Evolutionary conservation across 2,329 filamentous ascomycete species (phyloP).

Genomic region (Ophiostoma sp.): DNA sequence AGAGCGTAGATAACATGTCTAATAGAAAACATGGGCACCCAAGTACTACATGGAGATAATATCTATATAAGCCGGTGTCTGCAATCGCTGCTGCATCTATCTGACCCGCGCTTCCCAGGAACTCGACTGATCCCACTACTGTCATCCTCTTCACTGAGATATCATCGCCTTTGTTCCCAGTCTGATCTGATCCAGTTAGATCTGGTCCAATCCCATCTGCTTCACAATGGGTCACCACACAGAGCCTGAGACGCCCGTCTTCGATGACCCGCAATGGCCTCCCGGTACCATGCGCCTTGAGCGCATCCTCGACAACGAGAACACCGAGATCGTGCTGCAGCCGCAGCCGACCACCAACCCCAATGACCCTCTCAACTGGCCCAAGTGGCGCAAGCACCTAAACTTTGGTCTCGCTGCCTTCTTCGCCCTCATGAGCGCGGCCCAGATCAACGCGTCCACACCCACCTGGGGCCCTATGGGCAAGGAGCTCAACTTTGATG

Average conservation of each 20-base stretch:
- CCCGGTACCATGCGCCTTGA: conserved; percentile 20
- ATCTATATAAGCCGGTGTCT: not conserved
- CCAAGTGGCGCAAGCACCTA: conserved; percentile 34
- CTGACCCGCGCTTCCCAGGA: not conserved
- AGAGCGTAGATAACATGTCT: not conserved
- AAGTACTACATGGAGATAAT: not conserved
- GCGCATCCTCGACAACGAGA: conserved; percentile 12
- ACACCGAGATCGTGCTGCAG: conserved; percentile 35
- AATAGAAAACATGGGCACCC: not conserved
- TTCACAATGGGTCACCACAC: conserved; percentile 1
- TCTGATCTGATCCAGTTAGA: not conserved
- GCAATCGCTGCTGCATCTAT: not conserved
- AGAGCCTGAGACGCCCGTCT: conserved; percentile 2
- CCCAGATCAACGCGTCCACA: conserved; percentile 34
- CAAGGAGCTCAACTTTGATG: conserved; percentile 28
- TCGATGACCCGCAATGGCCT: conserved; percentile 20
- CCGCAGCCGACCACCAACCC: conserved; percentile 45
- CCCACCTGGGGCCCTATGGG: conserved; percentile 14
- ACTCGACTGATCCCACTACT: not conserved
- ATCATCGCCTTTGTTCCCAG: not conserved
- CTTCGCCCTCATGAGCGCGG: conserved; percentile 37
- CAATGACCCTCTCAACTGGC: conserved; percentile 46
- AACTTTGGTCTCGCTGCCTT: conserved; percentile 39
- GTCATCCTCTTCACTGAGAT: not conserved
- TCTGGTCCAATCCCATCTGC: not conserved